These are phyloP conservation scores for Davidsoniella australis DNA, from an alignment of 2,329 filamentous ascomycete species.

Conservation along the genomic window DNA sequence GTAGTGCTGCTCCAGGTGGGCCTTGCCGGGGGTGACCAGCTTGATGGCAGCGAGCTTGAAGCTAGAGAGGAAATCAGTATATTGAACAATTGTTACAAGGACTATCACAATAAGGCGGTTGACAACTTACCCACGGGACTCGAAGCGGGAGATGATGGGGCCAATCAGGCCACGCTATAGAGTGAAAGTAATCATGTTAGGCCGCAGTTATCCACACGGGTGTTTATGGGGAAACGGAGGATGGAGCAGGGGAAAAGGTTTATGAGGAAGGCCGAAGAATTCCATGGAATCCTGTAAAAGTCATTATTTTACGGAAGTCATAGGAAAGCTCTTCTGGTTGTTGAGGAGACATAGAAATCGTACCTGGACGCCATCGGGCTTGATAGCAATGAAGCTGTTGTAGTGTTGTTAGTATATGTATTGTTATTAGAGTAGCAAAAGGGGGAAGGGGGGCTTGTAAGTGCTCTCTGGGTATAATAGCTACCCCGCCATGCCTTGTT, in stretches of 20 bases:
- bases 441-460: constrained; percentile 17
- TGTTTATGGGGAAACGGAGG: constrained; percentile 3
- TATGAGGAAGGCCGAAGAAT: constrained; percentile 7
- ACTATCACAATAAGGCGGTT: not conserved
- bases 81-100: not conserved
- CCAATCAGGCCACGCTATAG: constrained; percentile 85
- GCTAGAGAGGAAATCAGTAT: constrained; percentile 28
- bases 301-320: not conserved
- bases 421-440: constrained; percentile 14
- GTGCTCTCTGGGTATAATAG: not conserved
- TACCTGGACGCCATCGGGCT: constrained; percentile 99
- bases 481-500: constrained; percentile 1
- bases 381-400: constrained; percentile 95
- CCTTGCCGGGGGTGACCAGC: constrained; percentile 74
- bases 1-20: constrained; percentile 98
- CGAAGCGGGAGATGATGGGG: constrained; percentile 95
- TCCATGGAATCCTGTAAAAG: constrained; percentile 6
- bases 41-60: constrained; percentile 99
- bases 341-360: constrained; percentile 15
- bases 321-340: not conserved
- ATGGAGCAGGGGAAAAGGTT: constrained; percentile 2
- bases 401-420: constrained; percentile 2
- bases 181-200: constrained; percentile 7
- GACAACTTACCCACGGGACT: constrained; percentile 66
- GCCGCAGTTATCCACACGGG: not conserved